phyloP scores from a whole-genome alignment of 228 moss, liverwort and hornwort species.

The Sphagnum magellanicum region DNA sequence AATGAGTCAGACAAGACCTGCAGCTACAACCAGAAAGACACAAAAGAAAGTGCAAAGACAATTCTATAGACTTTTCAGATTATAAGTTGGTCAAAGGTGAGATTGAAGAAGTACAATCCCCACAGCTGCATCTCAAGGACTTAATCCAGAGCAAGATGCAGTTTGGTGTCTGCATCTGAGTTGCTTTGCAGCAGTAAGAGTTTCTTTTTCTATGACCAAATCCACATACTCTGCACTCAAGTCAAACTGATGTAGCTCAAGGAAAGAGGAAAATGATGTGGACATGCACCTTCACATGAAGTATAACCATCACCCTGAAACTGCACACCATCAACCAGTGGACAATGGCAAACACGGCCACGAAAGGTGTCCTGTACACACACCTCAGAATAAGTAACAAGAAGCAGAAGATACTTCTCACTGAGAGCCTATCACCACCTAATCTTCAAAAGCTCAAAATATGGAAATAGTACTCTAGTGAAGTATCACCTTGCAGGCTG shows the following conservation, averaged over 20 bases:
- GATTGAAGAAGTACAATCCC: not conserved
- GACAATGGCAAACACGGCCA: slow-evolving; percentile 73
- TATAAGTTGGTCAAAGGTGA: not conserved
- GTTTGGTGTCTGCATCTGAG: not conserved
- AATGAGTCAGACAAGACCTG: not conserved
- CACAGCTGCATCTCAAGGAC: not conserved
- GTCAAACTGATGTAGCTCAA: not conserved
- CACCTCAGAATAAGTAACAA: not conserved
- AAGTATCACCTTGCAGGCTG: slow-evolving; percentile 47
- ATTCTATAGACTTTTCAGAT: not conserved
- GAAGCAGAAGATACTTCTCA: not conserved
- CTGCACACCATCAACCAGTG: slow-evolving; percentile 63
- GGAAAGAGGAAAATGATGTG: not conserved
- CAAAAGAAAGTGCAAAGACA: not conserved
- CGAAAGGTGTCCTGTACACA: slow-evolving; percentile 57
- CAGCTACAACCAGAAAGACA: not conserved
- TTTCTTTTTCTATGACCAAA: not conserved
- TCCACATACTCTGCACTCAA: not conserved
- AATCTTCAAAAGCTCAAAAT: not conserved
- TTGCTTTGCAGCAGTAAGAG: not conserved
- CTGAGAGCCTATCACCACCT: not conserved
- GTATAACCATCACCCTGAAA: slow-evolving; percentile 76
- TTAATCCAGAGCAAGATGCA: not conserved
- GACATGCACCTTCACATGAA: slow-evolving; percentile 41
- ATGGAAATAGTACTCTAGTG: not conserved